Base-by-base conservation (phyloP, 2,329 filamentous ascomycete species). In the Aspergillus ruber region DNA sequence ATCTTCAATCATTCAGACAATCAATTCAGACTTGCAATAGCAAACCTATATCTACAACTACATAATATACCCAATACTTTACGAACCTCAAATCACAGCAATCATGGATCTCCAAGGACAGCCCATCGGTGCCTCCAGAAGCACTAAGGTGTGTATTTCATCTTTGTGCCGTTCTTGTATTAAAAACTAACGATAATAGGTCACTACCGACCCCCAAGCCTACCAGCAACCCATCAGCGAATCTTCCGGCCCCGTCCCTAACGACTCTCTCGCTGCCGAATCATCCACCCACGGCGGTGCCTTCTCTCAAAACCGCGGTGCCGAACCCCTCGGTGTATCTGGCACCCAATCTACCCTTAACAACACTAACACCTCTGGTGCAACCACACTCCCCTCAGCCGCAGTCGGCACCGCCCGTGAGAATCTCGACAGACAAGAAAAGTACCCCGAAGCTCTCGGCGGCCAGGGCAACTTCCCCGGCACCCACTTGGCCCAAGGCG, bases 241-340 rank as follows among this genome's bases (percentile, higher is more conserved):
- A 65, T 71, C 76, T 12, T 72, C 84, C 4, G 88, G 88, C 45
- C 59, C 74, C 21, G 76, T 91, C 1, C 70, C 78, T 40, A 72
- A 77, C 12, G 86, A 85, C 67, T 91, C 86, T 6, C 81, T 94
- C 4, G 88, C 88, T 9, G 84, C 82, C 49, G 84, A 91, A 60
- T 93, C 87, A 0, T 69, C 81, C 50, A 70, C 74, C 42, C 56
- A 72, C 18, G 76, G 76, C 48, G 86, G 85, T 54, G 71, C 66
- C 10, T 88, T 87, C 58, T 71, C 77, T 36, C 65, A 76, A 48
- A 86, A 88, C 68, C 72, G 74, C 20, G 72, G 77, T 51, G 74
- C 75, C 15, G 72, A 74, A 36, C 73, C 74, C 5, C 70, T 72
- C 27, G 63, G 68, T 12, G 77, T 82, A 43, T 69, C 71, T 7